These are phyloP conservation scores for Coleophoma eucalyptorum DNA, from an alignment of 2,329 filamentous ascomycete species.

Conservation along the genomic window DNA sequence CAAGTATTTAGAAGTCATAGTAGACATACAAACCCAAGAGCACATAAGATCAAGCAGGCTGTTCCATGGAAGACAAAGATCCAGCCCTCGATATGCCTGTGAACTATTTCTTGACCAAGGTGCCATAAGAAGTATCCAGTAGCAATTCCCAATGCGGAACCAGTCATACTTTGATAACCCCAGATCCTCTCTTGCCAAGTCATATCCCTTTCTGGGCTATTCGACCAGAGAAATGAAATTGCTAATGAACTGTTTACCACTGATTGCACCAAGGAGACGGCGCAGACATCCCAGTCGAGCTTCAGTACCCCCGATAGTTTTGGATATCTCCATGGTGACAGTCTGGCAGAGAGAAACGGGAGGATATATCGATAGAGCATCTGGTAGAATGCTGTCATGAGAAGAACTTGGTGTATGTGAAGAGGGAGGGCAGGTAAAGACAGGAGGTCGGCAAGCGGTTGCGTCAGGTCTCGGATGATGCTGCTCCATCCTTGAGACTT, in stretches of 20 bases:
- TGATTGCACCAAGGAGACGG: slow-evolving; percentile 5
- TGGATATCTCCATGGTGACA: neutral
- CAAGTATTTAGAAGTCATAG: neutral
- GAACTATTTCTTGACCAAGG: neutral
- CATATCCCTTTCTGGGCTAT: slow-evolving; percentile 3
- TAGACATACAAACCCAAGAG: slow-evolving; percentile 6
- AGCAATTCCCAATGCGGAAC: slow-evolving; percentile 2
- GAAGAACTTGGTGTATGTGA: slow-evolving; percentile 2
- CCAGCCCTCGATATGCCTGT: slow-evolving; percentile 2
- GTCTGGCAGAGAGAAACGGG: neutral
- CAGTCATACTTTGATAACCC: slow-evolving; percentile 6
- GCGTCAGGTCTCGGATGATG: neutral
- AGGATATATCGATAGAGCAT: slow-evolving; percentile 1
- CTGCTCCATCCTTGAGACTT: neutral
- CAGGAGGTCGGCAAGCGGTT: slow-evolving; percentile 1
- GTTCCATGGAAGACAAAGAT: slow-evolving; percentile 4
- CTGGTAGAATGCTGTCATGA: slow-evolving; percentile 4
- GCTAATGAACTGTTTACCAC: slow-evolving; percentile 2
- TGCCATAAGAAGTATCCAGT: slow-evolving; percentile 9
- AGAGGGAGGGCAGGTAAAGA: slow-evolving; percentile 1
- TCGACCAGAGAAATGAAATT: slow-evolving; percentile 3
- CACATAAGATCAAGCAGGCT: slow-evolving; percentile 2
- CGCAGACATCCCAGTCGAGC: neutral
- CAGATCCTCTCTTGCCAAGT: slow-evolving; percentile 8
- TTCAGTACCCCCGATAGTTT: neutral